A percentile compares a stretch with the other conserved stretches of the same genome.
phyloP scores from a whole-genome alignment of 2,329 filamentous ascomycete species.

The Colletotrichum sp. region DNA sequence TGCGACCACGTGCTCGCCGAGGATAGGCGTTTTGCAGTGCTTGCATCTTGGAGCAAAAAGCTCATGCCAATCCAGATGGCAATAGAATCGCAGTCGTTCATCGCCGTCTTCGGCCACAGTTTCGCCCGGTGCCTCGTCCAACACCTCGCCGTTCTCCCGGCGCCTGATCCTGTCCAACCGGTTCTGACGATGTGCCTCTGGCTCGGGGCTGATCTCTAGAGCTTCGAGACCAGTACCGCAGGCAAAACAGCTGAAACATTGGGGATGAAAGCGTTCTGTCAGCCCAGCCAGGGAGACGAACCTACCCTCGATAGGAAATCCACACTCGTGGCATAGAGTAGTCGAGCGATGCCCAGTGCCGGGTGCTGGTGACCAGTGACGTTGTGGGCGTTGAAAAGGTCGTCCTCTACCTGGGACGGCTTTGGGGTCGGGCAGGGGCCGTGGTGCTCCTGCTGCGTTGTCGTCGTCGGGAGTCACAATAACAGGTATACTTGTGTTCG shows the following conservation, averaged over 20 bases:
- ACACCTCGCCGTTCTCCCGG: constrained; percentile 60
- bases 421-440: constrained; percentile 55
- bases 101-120: constrained; percentile 76
- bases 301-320: constrained; percentile 84
- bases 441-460: constrained; percentile 20
- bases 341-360: constrained; percentile 30
- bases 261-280: constrained; percentile 82
- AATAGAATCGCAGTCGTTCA: constrained; percentile 83
- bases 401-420: constrained; percentile 27
- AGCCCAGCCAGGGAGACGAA: constrained; percentile 83
- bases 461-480: constrained; percentile 52
- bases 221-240: constrained; percentile 91
- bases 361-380: constrained; percentile 66
- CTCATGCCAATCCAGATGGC: constrained; percentile 98
- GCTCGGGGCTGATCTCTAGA: constrained; percentile 95
- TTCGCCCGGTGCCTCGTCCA: constrained; percentile 67
- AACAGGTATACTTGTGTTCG: constrained; percentile 29
- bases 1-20: constrained; percentile 92
- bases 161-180: constrained; percentile 76
- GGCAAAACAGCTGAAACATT: constrained; percentile 89
- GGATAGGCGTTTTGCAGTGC: constrained; percentile 94
- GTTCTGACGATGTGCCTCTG: constrained; percentile 70
- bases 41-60: constrained; percentile 91
- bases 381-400: constrained; percentile 44
- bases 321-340: constrained; percentile 79